These are phyloP conservation scores for Inonotus obliquus DNA, from an alignment of 1,284 basidiomycete species.

Conservation along the genomic window DNA sequence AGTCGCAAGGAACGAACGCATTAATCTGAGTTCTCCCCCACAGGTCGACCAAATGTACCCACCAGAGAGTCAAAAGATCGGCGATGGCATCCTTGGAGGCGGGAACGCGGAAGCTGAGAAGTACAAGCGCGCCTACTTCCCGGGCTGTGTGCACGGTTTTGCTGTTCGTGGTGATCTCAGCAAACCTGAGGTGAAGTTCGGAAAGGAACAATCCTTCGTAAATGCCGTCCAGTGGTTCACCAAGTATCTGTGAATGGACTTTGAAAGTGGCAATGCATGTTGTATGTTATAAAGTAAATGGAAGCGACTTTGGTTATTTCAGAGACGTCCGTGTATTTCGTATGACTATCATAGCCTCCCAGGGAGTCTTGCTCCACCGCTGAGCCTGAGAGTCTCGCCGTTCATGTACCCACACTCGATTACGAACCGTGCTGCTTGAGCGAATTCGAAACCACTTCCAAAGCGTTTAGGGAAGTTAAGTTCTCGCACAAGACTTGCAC, in stretches of 20 bases:
- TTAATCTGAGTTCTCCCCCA: neutral
- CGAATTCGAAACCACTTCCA: constrained; percentile 45
- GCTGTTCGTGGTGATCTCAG: constrained; percentile 36
- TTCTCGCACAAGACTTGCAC: constrained; percentile 30
- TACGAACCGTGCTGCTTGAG: constrained; percentile 47
- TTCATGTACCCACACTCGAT: constrained; percentile 51
- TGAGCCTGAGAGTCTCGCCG: constrained; percentile 51
- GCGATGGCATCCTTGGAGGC: constrained; percentile 52
- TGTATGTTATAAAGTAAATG: neutral
- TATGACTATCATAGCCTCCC: constrained; percentile 29
- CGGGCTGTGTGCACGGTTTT: constrained; percentile 60
- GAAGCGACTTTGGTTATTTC: neutral
- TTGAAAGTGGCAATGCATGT: neutral
- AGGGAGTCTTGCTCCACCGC: constrained; percentile 35
- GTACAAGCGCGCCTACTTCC: constrained; percentile 51
- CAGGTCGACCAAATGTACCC: constrained; percentile 46
- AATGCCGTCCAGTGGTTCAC: constrained; percentile 34
- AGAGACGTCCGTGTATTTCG: no score
- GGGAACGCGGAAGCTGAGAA: constrained; percentile 47
- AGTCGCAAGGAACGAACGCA: neutral
- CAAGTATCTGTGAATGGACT: constrained; percentile 26
- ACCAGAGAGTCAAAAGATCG: constrained; percentile 38
- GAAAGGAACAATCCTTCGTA: constrained; percentile 40
- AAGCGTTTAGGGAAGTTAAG: constrained; percentile 43
- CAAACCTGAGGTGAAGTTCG: constrained; percentile 32